Base-by-base conservation (phyloP, 768 basidiomycete genomes). In the Pleurotus pulmonarius region DNA sequence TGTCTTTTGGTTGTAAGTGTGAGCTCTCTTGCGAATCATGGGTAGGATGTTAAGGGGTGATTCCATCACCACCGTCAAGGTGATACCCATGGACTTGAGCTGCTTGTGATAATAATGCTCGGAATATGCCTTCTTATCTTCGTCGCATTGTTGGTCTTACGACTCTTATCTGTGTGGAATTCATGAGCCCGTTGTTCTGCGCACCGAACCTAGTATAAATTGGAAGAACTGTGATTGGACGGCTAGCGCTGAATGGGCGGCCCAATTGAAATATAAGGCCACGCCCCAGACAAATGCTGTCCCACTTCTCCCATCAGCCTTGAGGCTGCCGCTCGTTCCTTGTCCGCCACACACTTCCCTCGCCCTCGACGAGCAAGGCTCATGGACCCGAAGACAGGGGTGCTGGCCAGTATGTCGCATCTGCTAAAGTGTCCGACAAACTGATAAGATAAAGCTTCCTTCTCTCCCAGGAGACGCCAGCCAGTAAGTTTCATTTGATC, bases 381-480 rank as follows among this genome's bases (percentile, higher is more conserved):
- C 48, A 34, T 29, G 48, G 26, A 34, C 26, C 15, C 51, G 16
- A 22, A 26, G 26, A 25, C 22, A 53, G 51, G 51, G 39, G 51
- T 53, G 22, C 15, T 53, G 11, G 51, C 39, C 15, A 22, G 51
- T 53, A 41, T 16, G 51, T 53, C 9, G 22, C 26, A 16, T 18
- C 15, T 18, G 22, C 18, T 18, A 26, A 22, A 39, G 18, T 20
- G 39, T 20, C 16, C 51, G 38, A 51, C n/a, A 15, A 39, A 15
- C 51, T 12, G 51, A 29, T 41, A 41, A 29, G 22, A 40, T 53
- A 40, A 40, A n/a, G 18, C 9, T 22, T 51, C 29, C 12, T 39
- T n/a, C 15, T 53, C 51, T 53, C 51, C 38, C 18, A 53, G 51
- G 51, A 53, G 51, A 53, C 24, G 39, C 51, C 37, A 53, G 51